phyloP scores from a whole-genome alignment of 2,329 filamentous ascomycete genomes.

The Alternaria burnsii region DNA sequence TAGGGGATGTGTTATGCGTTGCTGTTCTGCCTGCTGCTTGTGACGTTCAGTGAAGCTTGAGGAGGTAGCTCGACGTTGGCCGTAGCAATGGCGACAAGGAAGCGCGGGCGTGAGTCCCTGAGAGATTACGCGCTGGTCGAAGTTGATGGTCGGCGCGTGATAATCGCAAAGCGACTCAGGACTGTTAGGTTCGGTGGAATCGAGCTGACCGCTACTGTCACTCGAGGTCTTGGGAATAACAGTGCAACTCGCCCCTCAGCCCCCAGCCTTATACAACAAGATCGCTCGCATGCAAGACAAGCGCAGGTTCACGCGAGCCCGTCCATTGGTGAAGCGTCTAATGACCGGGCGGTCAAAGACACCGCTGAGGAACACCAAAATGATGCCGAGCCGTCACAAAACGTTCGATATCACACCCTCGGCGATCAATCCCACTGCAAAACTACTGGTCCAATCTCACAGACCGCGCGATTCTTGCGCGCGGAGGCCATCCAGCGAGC shows the following conservation, averaged over 20 bases:
- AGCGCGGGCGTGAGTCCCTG: conserved; percentile 4
- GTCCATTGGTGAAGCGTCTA: conserved; percentile 11
- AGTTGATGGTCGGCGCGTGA: conserved; percentile 12
- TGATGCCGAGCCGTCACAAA: conserved; percentile 24
- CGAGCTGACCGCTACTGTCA: conserved; percentile 15
- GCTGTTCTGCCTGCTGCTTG: conserved; percentile 12
- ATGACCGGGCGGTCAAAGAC: conserved; percentile 11
- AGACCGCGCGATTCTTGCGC: conserved; percentile 2
- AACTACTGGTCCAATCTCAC: conserved; percentile 10
- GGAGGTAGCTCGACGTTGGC: background rate
- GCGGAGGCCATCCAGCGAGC: conserved; percentile 19
- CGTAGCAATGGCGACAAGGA: conserved; percentile 5
- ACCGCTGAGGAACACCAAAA: conserved; percentile 8
- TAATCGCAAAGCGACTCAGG: background rate
- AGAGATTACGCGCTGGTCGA: background rate
- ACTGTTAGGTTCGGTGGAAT: conserved; percentile 12
- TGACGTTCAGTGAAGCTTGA: conserved; percentile 6
- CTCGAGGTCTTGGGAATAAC: conserved; percentile 5
- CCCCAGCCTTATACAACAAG: conserved; percentile 24
- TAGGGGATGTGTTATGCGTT: conserved; percentile 23
- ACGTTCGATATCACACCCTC: conserved; percentile 15
- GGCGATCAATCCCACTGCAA: conserved; percentile 13
- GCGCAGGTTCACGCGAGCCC: conserved; percentile 9
- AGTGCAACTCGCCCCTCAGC: conserved; percentile 16
- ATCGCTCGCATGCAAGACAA: conserved; percentile 6